Percentiles rank a stretch among this genome's conserved stretches.
phyloP scores from a whole-genome alignment of 257 asterid species.

The Cinchona pubescens region DNA sequence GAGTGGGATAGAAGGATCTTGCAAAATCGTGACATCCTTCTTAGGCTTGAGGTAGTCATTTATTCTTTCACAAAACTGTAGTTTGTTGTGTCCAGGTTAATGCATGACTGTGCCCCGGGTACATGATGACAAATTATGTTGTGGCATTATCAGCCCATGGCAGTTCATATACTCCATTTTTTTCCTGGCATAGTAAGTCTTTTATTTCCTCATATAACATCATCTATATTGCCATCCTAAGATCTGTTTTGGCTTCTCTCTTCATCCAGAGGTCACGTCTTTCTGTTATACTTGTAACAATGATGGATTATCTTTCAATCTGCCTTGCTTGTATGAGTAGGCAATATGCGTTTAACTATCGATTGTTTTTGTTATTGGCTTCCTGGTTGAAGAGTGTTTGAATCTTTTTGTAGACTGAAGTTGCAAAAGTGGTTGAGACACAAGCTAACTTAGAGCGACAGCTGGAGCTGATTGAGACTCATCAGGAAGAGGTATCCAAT shows the following conservation, averaged over 20 bases:
- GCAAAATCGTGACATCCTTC: constrained; percentile 91
- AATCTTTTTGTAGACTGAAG: constrained; percentile 63
- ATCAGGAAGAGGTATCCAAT: constrained; percentile 78
- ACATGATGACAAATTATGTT: neutral
- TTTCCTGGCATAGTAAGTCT: neutral
- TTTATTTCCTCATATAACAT: neutral
- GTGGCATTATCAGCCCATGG: neutral
- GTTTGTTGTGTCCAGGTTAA: neutral
- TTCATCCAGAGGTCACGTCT: constrained; percentile 1
- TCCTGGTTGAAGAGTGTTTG: constrained; percentile 8
- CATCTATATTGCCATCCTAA: neutral
- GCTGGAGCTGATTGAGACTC: constrained; percentile 92
- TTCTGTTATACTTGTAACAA: neutral
- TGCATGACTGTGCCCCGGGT: neutral
- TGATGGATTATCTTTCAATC: neutral
- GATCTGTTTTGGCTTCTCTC: neutral
- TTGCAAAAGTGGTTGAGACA: constrained; percentile 86
- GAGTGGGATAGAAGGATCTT: constrained; percentile 95
- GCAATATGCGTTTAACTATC: neutral
- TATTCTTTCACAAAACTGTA: neutral
- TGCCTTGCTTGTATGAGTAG: neutral
- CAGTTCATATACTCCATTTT: no score
- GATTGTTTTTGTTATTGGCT: neutral
- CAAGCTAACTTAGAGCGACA: constrained; percentile 82
- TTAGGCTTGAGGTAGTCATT: constrained; percentile 70